Percentiles rank a stretch among this genome's conserved stretches.
These are phyloP conservation scores for Potentilla sterilis DNA, from an alignment of 306 rosid species.

Conservation along the genomic window DNA sequence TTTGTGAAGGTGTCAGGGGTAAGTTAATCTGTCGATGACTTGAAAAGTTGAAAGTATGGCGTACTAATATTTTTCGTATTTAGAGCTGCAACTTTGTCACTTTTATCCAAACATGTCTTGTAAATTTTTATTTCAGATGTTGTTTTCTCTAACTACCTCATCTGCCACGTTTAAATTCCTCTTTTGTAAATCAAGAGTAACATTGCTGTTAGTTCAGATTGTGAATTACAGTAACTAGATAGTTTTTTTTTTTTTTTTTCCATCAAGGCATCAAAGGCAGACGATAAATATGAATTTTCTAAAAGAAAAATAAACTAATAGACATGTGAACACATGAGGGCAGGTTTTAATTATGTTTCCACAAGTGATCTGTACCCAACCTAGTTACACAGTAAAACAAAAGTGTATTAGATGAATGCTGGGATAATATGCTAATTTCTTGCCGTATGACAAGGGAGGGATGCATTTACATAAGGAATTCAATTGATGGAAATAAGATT, in stretches of 20 bases:
- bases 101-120: neutral
- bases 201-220: neutral
- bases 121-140: neutral
- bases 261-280: neutral
- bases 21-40: constrained; percentile 34
- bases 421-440: neutral
- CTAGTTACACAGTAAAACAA: neutral
- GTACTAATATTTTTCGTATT: neutral
- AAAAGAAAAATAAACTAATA: neutral
- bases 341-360: neutral
- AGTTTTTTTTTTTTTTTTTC: neutral
- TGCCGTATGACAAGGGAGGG: neutral
- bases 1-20: constrained; percentile 99
- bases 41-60: constrained; percentile 5
- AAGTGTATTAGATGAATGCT: neutral
- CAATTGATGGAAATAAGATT: neutral
- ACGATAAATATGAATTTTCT: neutral
- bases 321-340: neutral
- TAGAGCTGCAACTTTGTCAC: neutral
- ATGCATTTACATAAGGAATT: neutral
- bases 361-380: neutral
- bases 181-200: neutral
- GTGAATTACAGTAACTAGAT: neutral
- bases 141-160: neutral
- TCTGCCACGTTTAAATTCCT: neutral